Conservation (phyloP, 2,329 filamentous ascomycete species). For the Cladosporium sp. region DNA sequence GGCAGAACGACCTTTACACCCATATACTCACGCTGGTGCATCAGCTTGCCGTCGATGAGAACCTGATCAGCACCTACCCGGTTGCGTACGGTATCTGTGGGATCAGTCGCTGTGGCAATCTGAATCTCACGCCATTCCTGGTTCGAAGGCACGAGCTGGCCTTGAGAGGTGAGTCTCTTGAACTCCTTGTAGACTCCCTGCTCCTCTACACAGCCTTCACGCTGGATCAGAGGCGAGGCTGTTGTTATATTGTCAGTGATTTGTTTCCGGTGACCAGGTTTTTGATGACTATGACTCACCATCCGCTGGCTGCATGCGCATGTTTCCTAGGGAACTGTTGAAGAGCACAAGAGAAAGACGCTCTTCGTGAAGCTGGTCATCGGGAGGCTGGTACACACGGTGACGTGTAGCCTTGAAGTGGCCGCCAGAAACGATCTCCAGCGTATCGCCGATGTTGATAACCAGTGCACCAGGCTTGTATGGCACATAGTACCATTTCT, state of each 20-base stretch:
- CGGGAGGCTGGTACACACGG: constrained; percentile 44
- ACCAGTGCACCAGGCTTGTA: constrained; percentile 36
- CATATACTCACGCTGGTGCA: constrained; percentile 47
- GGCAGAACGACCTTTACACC: constrained; percentile 44
- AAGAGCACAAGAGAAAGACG: constrained; percentile 34
- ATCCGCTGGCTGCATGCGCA: constrained; percentile 40
- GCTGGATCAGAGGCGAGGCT: constrained; percentile 37
- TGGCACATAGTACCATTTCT: constrained; percentile 37
- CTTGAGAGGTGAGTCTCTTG: constrained; percentile 39
- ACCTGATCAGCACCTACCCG: constrained; percentile 41
- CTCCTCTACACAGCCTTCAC: constrained; percentile 42
- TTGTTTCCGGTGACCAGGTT: no score
- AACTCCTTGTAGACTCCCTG: constrained; percentile 47
- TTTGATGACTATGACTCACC: constrained; percentile 13
- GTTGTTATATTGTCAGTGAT: not conserved
- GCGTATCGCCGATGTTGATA: constrained; percentile 37
- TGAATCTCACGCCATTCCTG: constrained; percentile 48
- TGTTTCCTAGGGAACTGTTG: constrained; percentile 44
- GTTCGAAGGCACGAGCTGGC: constrained; percentile 40
- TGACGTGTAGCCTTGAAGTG: constrained; percentile 48
- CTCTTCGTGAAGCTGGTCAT: constrained; percentile 39
- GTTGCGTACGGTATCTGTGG: constrained; percentile 40
- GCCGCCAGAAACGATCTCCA: constrained; percentile 35
- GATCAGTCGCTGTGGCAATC: constrained; percentile 35
- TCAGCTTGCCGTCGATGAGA: constrained; percentile 42